Conservation (phyloP, 345 rosid genomes). For the Citrus hindsii region DNA sequence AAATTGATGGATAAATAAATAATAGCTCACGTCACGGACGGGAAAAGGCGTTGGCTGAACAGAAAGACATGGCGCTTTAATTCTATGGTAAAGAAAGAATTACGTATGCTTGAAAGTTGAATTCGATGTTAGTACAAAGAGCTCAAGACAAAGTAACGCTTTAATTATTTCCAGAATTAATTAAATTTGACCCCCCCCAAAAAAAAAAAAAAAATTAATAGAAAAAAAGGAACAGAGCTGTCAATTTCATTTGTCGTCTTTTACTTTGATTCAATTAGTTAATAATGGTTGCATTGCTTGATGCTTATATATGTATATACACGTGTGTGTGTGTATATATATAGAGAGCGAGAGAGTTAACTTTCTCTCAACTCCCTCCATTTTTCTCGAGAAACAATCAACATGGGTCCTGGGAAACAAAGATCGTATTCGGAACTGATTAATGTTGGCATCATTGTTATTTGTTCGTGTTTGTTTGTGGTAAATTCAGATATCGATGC, state of each 20-base stretch:
- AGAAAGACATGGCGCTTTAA: too few relatives aligned
- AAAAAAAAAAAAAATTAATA: too few relatives aligned
- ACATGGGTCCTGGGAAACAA: constrained; percentile 14
- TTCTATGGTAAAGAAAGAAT: neutral
- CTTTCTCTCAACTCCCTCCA: neutral
- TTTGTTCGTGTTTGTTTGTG: neutral
- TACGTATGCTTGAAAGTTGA: neutral
- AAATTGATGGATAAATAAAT: neutral
- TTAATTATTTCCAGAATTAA: too few relatives aligned
- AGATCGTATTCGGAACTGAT: neutral
- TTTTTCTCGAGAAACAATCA: neutral
- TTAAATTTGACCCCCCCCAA: too few relatives aligned
- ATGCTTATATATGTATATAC: too few relatives aligned
- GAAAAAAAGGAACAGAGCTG: neutral
- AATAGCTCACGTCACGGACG: neutral
- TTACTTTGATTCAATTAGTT: neutral
- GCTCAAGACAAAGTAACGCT: too few relatives aligned
- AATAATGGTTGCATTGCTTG: neutral
- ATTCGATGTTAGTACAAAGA: too few relatives aligned
- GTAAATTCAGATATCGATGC: neutral
- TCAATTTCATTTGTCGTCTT: neutral
- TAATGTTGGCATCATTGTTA: neutral
- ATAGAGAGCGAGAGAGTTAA: too few relatives aligned
- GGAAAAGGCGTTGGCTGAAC: neutral
- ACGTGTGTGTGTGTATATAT: fast-evolving